Evolutionary conservation across 371 early-diverging fungal species (phyloP).

Genomic region (Rhizopus delemar): DNA sequence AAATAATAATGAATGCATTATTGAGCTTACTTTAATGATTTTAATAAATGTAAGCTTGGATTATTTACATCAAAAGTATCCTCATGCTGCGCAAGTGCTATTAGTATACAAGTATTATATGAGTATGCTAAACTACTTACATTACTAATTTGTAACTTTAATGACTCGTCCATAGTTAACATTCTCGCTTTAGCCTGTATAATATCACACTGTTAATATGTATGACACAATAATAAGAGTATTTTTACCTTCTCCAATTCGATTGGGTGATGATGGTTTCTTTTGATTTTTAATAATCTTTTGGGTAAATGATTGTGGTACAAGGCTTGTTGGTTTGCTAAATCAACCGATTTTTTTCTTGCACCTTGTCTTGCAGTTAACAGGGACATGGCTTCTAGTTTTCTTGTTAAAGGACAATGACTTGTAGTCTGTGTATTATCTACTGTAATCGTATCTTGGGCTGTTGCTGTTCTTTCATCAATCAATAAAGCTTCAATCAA

Average conservation of each 20-base stretch:
- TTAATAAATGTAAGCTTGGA: neutral
- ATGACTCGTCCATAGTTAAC: constrained; percentile 3
- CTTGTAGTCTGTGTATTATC: constrained; percentile 10
- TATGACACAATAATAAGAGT: neutral
- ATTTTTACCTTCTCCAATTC: neutral
- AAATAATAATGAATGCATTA: no score
- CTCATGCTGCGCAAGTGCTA: neutral
- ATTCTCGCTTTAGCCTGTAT: constrained; percentile 1
- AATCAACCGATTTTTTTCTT: constrained; percentile 27
- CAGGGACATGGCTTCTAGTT: constrained; percentile 23
- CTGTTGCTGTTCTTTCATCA: constrained; percentile 4
- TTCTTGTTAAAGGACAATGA: constrained; percentile 23
- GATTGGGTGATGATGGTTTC: neutral
- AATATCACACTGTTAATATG: neutral
- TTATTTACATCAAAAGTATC: neutral
- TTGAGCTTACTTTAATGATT: neutral
- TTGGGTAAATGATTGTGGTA: neutral
- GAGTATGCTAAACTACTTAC: neutral
- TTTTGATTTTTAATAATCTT: constrained; percentile 1
- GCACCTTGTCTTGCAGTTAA: constrained; percentile 27
- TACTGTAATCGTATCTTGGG: constrained; percentile 7
- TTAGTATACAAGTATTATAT: neutral
- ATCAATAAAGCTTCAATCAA: constrained; percentile 6
- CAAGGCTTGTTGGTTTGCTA: constrained; percentile 22
- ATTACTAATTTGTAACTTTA: constrained; percentile 2